These are phyloP conservation scores for Leccinum incarnatum DNA, from an alignment of 768 basidiomycete genomes.

Conservation along the genomic window DNA sequence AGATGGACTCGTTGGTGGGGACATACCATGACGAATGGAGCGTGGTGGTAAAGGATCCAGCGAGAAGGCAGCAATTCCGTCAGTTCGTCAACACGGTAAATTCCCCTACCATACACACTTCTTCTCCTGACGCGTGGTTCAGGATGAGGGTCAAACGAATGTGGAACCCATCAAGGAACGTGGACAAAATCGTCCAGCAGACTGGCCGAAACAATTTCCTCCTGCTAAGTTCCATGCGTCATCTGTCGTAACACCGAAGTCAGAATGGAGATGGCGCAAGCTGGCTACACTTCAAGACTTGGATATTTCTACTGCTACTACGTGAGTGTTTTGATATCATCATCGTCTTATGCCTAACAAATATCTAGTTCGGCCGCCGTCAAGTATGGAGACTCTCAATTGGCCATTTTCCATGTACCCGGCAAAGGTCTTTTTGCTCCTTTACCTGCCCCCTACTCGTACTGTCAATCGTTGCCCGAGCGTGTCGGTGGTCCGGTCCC, in stretches of 20 bases:
- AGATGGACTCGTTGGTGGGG: constrained; percentile 63
- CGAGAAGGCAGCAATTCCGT: constrained; percentile 47
- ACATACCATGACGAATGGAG: constrained; percentile 74
- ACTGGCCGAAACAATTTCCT: constrained; percentile 62
- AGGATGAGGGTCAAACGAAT: background rate
- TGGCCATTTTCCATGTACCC: constrained; percentile 68
- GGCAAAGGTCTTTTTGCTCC: constrained; percentile 52
- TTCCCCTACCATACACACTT: background rate
- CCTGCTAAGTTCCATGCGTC: constrained; percentile 42
- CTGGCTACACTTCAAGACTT: constrained; percentile 51
- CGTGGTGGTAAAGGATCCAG: constrained; percentile 54
- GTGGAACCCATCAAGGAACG: constrained; percentile 51
- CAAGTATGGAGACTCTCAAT: constrained; percentile 61
- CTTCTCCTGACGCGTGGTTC: background rate
- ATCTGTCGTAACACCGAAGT: constrained; percentile 42
- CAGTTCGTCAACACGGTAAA: constrained; percentile 65
- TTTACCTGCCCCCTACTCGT: too few species aligned
- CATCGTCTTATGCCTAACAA: background rate
- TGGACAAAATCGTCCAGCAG: constrained; percentile 60
- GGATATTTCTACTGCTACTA: constrained; percentile 45
- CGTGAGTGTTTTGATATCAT: constrained; percentile 32
- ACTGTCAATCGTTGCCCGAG: too few species aligned
- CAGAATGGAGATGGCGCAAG: constrained; percentile 55
- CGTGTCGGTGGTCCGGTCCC: too few species aligned
- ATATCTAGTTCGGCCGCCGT: constrained; percentile 43